Evolutionary conservation across 2,329 filamentous ascomycete genomes (phyloP).

Genomic region (Xylariaceae sp.): DNA sequence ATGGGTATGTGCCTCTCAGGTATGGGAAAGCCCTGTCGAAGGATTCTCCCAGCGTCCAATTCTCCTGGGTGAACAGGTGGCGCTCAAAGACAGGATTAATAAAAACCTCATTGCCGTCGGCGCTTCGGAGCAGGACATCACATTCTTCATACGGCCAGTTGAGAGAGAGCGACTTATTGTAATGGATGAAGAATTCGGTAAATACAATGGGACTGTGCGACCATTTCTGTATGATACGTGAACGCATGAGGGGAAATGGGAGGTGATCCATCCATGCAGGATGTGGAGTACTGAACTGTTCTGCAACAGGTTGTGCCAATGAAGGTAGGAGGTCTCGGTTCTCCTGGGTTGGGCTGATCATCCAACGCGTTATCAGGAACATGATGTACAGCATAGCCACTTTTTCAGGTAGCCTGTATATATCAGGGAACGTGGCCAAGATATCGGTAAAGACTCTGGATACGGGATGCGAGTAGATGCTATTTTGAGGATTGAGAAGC

Average conservation of each 20-base stretch:
- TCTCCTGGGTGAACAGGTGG: slow-evolving; percentile 69
- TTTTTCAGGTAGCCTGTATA: slow-evolving; percentile 74
- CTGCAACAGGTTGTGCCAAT: slow-evolving; percentile 64
- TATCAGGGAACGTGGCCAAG: slow-evolving; percentile 75
- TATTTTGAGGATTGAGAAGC: slow-evolving; percentile 66
- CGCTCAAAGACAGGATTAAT: slow-evolving; percentile 86
- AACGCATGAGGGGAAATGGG: slow-evolving; percentile 74
- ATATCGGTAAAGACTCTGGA: slow-evolving; percentile 86
- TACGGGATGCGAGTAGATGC: slow-evolving; percentile 65
- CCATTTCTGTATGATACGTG: slow-evolving; percentile 34
- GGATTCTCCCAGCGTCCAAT: slow-evolving; percentile 73
- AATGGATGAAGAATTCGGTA: slow-evolving; percentile 80
- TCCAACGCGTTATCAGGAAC: slow-evolving; percentile 85
- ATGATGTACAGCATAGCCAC: slow-evolving; percentile 80
- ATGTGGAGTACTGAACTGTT: slow-evolving; percentile 65
- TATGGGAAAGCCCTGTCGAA: slow-evolving; percentile 65
- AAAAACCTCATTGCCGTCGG: slow-evolving; percentile 60
- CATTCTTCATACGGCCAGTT: slow-evolving; percentile 82
- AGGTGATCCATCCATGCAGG: slow-evolving; percentile 80
- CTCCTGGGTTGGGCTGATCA: slow-evolving; percentile 71
- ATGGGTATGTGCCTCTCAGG: slow-evolving; percentile 43
- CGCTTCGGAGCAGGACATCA: slow-evolving; percentile 61
- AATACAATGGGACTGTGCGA: slow-evolving; percentile 55
- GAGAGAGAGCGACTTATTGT: slow-evolving; percentile 68
- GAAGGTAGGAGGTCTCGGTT: slow-evolving; percentile 75